Conservation (phyloP, 306 rosid species). For the Crotalaria pallida region DNA sequence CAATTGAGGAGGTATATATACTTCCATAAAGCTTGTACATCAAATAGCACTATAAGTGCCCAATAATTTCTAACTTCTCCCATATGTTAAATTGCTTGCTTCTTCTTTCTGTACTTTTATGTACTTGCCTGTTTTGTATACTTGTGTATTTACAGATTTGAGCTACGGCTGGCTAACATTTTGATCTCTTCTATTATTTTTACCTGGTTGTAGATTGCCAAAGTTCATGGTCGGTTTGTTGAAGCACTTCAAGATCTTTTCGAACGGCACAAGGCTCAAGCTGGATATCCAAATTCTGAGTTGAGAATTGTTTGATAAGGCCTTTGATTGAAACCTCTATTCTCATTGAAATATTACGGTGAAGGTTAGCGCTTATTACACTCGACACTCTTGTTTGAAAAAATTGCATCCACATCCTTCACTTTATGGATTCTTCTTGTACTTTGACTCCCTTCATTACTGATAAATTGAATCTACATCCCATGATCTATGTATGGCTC, state of each 20-base stretch:
- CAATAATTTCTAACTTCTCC: not conserved
- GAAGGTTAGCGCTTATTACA: not conserved
- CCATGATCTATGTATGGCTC: not conserved
- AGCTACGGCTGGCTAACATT: not conserved
- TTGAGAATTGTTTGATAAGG: conserved; percentile 50
- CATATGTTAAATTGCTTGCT: not conserved
- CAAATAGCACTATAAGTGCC: not conserved
- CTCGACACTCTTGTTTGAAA: not conserved
- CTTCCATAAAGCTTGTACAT: not conserved
- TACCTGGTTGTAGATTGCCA: conserved; percentile 39
- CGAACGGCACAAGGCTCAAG: conserved; percentile 59
- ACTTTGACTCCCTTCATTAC: not conserved
- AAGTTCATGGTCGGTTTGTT: conserved; percentile 54
- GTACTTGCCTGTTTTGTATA: too few relatives aligned
- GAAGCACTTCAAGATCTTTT: conserved; percentile 67
- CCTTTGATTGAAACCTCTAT: not conserved
- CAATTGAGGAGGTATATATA: conserved; percentile 47
- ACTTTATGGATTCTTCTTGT: not conserved
- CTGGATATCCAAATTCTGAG: conserved; percentile 54
- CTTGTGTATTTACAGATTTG: not conserved
- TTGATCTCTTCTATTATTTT: not conserved
- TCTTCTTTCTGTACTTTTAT: not conserved
- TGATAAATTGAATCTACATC: not conserved
- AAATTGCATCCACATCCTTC: not conserved
- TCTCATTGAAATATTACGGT: not conserved